Evolutionary conservation across 1,139 yeast genomes (phyloP).

Genomic region (Keqinozyma sinolaborantium): DNA sequence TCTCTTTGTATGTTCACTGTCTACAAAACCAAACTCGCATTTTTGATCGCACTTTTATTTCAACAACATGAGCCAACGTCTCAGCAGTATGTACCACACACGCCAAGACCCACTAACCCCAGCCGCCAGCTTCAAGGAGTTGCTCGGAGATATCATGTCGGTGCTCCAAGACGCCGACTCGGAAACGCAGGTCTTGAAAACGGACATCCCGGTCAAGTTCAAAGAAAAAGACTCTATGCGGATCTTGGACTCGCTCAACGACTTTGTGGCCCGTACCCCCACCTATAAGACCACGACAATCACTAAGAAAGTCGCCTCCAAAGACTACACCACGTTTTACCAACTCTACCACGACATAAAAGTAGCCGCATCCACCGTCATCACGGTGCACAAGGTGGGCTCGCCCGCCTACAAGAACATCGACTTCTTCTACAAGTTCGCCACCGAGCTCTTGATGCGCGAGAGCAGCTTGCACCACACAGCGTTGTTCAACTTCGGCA

Average conservation of each 20-base stretch:
- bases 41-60: too few species aligned
- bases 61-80: too few species aligned
- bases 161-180: constrained; percentile 25
- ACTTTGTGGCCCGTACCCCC: constrained; percentile 25
- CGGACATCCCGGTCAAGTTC: constrained; percentile 42
- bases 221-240: constrained; percentile 40
- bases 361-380: constrained; percentile 51
- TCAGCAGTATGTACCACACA: too few species aligned
- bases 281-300: constrained; percentile 17
- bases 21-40: too few species aligned
- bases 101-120: too few species aligned
- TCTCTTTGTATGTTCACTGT: too few species aligned
- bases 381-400: constrained; percentile 52
- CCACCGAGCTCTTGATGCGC: constrained; percentile 68
- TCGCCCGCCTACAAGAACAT: constrained; percentile 53
- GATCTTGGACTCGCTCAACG: constrained; percentile 40
- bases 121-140: constrained; percentile 2
- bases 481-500: constrained; percentile 16
- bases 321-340: constrained; percentile 45
- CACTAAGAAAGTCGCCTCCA: constrained; percentile 14
- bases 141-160: constrained; percentile 8
- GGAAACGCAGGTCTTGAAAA: constrained; percentile 29
- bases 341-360: constrained; percentile 71
- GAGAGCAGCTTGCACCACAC: constrained; percentile 53
- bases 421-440: constrained; percentile 67